Base-by-base conservation (phyloP, 495 filamentous ascomycete genomes). In the Oidiodendron maius region DNA sequence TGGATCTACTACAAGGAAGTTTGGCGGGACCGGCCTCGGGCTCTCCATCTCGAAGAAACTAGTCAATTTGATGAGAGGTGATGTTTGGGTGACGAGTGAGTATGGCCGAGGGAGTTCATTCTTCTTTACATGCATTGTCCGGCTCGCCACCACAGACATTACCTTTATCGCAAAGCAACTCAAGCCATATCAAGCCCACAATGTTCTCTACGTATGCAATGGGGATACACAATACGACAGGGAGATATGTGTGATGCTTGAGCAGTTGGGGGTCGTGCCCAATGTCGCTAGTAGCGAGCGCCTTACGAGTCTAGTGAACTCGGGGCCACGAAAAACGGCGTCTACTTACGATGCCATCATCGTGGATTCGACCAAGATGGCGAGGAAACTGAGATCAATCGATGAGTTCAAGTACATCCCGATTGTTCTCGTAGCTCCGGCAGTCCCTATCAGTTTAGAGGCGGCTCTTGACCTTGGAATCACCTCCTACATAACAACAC, bases 331-430 rank as follows among this genome's bases (percentile, higher is more conserved):
- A 51, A 77, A 81, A 41, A 76, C 76, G 22, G 78, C 80, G 16
- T 63, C 68, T 30, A 64, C 65, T 2, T 98, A 95, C 74, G 93
- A 97, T 68, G 94, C 95, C 43, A 94, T 99, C 55, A 86, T 99
- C 53, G 91, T 99, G 22, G 93, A 99, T 65, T 91, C 86, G n/a
- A 88, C 95, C 58, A 84, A 89, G 40, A 94, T 87, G 3, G 94
- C 93, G 28, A 77, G 90, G 48, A 80, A 85, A 46, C 64, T 97
- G 46, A 81, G 93, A 30, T 82, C 84, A 12, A 80, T 91, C 50
- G 94, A 97, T 55, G 88, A 91, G 60, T 94, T 97, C 73, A 96
- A 95, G 68, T 97, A 95, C 60, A 93, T 97, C 43, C 93, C 93
- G 0, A 90, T 99, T 46, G 91, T 99, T 34, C 76, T 99, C 35